These are phyloP conservation scores for Arthrinium phaeospermum DNA, from an alignment of 2,329 filamentous ascomycete species.

Conservation along the genomic window DNA sequence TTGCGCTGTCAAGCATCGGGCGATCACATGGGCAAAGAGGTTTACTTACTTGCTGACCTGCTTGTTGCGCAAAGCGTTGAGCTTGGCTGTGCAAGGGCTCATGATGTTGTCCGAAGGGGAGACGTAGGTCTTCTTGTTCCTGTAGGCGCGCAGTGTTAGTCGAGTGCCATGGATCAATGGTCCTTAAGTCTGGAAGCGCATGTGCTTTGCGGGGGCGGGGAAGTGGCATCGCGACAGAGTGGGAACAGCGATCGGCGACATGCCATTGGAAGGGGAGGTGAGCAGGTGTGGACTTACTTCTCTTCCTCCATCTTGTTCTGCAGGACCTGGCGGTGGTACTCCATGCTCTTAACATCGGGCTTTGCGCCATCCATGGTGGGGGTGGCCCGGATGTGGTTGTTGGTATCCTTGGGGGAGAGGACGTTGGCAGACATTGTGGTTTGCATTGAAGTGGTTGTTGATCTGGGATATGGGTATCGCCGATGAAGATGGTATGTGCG, in stretches of 20 bases:
- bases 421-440: constrained; percentile 63
- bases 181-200: neutral
- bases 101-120: constrained; percentile 89
- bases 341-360: constrained; percentile 67
- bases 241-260: no score
- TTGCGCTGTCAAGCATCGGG: neutral
- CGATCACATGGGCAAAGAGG: neutral
- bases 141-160: constrained; percentile 24
- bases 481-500: neutral
- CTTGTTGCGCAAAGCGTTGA: constrained; percentile 80
- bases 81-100: constrained; percentile 84
- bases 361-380: constrained; percentile 44
- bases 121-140: constrained; percentile 65
- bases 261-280: neutral
- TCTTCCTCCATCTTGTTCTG: constrained; percentile 73
- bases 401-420: constrained; percentile 71
- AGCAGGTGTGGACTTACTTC: constrained; percentile 56
- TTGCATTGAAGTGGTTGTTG: constrained; percentile 6
- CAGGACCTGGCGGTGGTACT: constrained; percentile 78
- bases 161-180: neutral
- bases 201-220: neutral
- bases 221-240: neutral
- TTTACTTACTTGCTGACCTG: constrained; percentile 74
- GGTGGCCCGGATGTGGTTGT: constrained; percentile 46
- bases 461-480: neutral